Evolutionary conservation across 2,329 filamentous ascomycete species (phyloP).

Genomic region (Alternaria incomplexa): DNA sequence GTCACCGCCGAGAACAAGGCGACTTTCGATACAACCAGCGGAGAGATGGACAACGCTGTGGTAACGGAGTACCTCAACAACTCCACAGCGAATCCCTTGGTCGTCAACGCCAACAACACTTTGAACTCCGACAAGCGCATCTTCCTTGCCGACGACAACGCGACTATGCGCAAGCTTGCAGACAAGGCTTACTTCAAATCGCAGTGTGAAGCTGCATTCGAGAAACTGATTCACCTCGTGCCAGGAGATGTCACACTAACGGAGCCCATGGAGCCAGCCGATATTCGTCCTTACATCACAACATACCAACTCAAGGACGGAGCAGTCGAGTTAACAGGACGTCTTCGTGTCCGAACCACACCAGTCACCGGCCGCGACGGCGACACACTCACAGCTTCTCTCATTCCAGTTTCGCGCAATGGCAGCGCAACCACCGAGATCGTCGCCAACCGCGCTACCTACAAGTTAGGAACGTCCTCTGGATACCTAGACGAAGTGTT

Average conservation of each 20-base stretch:
- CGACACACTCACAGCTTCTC: not conserved
- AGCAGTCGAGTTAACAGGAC: constrained; percentile 19
- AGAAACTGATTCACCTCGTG: constrained; percentile 29
- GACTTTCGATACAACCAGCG: constrained; percentile 32
- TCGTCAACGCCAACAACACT: constrained; percentile 34
- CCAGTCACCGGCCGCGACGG: constrained; percentile 8
- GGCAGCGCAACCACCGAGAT: not conserved
- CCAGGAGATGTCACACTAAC: constrained; percentile 24
- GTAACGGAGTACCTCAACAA: constrained; percentile 42
- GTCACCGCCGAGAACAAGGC: constrained; percentile 28
- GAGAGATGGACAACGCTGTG: constrained; percentile 36
- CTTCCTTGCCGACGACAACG: constrained; percentile 38
- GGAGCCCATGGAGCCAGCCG: constrained; percentile 23
- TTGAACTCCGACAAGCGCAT: constrained; percentile 43
- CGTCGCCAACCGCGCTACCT: not conserved
- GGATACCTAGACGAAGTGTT: constrained; percentile 10
- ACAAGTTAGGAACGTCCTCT: not conserved
- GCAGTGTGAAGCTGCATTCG: constrained; percentile 24
- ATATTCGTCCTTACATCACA: constrained; percentile 25
- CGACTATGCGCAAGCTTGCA: constrained; percentile 37
- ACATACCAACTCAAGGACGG: constrained; percentile 16
- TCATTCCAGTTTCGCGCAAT: constrained; percentile 5
- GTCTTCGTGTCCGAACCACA: constrained; percentile 23
- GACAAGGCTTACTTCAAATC: constrained; percentile 25
- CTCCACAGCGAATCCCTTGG: constrained; percentile 34